Evolutionary conservation across 345 rosid species (phyloP).

Genomic region (Mercurialis annua): DNA sequence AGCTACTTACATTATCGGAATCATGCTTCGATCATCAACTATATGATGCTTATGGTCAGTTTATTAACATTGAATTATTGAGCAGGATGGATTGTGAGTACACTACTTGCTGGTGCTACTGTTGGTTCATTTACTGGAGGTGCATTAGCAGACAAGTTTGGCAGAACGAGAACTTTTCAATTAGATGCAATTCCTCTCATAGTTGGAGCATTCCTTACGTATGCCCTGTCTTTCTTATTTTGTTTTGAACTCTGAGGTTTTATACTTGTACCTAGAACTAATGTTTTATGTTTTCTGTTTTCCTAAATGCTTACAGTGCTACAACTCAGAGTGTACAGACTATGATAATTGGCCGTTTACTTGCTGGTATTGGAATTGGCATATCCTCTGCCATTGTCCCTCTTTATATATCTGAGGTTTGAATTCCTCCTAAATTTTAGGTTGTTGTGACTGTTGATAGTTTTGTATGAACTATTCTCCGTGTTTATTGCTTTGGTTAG

Average conservation of each 20-base stretch:
- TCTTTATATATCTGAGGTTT: constrained; percentile 97
- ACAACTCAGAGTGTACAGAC: constrained; percentile 86
- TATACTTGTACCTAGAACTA: constrained; percentile 9
- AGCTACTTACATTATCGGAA: neutral
- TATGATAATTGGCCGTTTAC: constrained; percentile 93
- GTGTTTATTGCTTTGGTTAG: constrained; percentile 39
- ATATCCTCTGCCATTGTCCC: constrained; percentile 96
- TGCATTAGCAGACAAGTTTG: constrained; percentile 87
- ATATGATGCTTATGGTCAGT: constrained; percentile 15
- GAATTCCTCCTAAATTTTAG: constrained; percentile 1
- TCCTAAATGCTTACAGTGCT: constrained; percentile 47
- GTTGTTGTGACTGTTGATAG: neutral
- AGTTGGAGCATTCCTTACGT: constrained; percentile 86
- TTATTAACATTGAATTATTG: constrained; percentile 20
- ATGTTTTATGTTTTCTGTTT: constrained; percentile 14
- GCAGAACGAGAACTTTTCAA: constrained; percentile 86
- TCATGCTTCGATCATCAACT: neutral
- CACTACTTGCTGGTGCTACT: constrained; percentile 95
- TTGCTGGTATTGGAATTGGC: constrained; percentile 97
- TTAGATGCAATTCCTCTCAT: constrained; percentile 92
- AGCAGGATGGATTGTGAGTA: constrained; percentile 95
- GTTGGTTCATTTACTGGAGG: constrained; percentile 98
- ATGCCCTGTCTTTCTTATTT: constrained; percentile 15
- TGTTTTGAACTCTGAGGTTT: constrained; percentile 6
- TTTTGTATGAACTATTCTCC: neutral